Evolutionary conservation across 192 early-diverging fungal species (phyloP).

Genomic region (Dissophora globulifera): DNA sequence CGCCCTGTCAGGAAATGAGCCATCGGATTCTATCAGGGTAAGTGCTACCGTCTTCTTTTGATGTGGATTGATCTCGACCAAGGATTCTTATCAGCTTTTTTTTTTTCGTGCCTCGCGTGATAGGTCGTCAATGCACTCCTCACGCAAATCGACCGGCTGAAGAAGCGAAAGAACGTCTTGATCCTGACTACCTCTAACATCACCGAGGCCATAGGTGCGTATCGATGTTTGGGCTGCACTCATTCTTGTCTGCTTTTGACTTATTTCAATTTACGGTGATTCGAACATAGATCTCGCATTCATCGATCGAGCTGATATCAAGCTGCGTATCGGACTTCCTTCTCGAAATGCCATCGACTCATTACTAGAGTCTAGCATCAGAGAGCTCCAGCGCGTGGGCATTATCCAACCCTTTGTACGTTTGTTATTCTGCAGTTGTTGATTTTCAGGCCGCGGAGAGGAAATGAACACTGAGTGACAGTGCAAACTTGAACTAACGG

Average conservation of each 20-base stretch:
- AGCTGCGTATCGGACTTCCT: conserved; percentile 65
- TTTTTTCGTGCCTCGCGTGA: neutral
- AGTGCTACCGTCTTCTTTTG: neutral
- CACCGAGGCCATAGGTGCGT: conserved; percentile 69
- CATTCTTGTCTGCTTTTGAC: neutral
- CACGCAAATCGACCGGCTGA: conserved; percentile 77
- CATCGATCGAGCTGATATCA: conserved; percentile 76
- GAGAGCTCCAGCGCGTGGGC: conserved; percentile 61
- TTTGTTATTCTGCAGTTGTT: neutral
- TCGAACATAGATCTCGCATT: conserved; percentile 62
- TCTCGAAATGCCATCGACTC: conserved; percentile 62
- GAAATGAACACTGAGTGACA: neutral
- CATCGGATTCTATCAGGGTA: conserved; percentile 76
- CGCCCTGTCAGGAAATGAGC: conserved; percentile 71
- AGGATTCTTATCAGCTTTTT: neutral
- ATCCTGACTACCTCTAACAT: conserved; percentile 80
- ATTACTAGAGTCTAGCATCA: conserved; percentile 63
- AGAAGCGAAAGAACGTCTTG: conserved; percentile 67
- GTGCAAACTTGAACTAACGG: no score
- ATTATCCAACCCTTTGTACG: conserved; percentile 46
- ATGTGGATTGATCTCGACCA: no score
- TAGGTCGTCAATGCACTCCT: conserved; percentile 73
- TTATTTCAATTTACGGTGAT: no score
- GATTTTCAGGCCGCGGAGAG: neutral
- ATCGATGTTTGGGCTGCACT: neutral